Evolutionary conservation across 192 early-diverging fungal species (phyloP), one percentile per base, ranked within the genome.

Genomic region (Pilaira anomala): DNA sequence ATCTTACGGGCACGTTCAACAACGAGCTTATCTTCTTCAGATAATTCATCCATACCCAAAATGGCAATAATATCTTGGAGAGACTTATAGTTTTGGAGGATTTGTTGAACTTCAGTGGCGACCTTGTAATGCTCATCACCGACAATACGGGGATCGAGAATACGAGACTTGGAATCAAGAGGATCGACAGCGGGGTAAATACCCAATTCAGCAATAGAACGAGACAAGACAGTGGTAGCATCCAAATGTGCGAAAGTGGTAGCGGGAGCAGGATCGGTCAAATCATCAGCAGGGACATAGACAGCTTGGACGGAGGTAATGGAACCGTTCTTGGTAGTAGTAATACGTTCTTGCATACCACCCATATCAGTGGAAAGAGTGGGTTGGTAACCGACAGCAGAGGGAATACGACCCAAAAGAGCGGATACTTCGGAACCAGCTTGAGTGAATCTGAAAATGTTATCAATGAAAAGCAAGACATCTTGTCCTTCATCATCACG

Each of bases 391-490:
- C 96, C 96, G 83, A 98, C 96, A 83, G 96, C 96, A 48, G 96
- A 98, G 70, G 96, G 94, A 76, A 98, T 98, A 94, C 96, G 94
- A 76, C 94, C 94, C 69, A 98, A 88, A 71, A 98, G 84, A 58
- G 96, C 94, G 83, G 96, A 98, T 87, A 98, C 95, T 78, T 98
- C 96, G 63, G 96, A 98, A 93, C 96, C 96, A 78, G 96, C 96
- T 83, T 98, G 96, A 49, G 94, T 98, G 89, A 98, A 98, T 77
- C 96, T 87, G 94, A 98, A 98, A 91, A 98, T 96, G 90, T 98
- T 98, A 90, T 98, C 96, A 78, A 98, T 91, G 86, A 98, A 98
- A 72, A 98, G 89, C 68, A 98, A 86, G 87, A 98, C 96, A 76
- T 98, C 96, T 85, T 98, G 94, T 72, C 94, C 94, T 80, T 98